Percentiles rank a stretch among this genome's conserved stretches.
Conservation (phyloP, 768 basidiomycete species). For the Suillus americanus region DNA sequence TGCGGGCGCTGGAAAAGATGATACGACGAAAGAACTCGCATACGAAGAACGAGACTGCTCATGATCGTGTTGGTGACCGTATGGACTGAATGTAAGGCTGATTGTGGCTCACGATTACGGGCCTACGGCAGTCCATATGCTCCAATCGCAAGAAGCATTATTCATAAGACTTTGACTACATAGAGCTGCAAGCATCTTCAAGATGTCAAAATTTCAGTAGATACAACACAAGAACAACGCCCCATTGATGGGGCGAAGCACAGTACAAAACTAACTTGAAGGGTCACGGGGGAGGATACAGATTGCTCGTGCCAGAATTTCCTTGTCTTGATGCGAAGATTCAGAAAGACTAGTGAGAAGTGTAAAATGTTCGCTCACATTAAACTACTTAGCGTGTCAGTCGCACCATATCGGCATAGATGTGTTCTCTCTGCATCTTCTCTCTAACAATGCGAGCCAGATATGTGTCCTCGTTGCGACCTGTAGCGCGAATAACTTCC, state of each 20-base stretch:
- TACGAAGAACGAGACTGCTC: background rate
- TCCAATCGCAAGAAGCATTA: background rate
- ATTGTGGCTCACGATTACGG: background rate
- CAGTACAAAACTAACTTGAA: background rate
- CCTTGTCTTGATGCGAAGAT: background rate
- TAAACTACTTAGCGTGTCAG: background rate
- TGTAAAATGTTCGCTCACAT: background rate
- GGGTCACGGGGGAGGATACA: background rate
- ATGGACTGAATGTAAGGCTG: background rate
- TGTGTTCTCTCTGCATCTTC: background rate
- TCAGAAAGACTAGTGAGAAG: background rate
- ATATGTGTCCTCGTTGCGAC: background rate
- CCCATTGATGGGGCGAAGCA: background rate
- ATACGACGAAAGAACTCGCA: background rate
- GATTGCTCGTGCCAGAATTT: background rate
- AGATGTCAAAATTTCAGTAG: background rate
- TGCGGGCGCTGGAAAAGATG: background rate
- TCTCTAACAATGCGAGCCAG: background rate
- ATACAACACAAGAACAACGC: background rate
- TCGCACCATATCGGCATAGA: background rate
- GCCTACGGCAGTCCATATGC: background rate
- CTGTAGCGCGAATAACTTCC: background rate
- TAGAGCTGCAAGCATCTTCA: background rate
- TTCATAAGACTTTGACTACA: too few species aligned
- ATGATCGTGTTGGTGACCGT: background rate